phyloP scores from a whole-genome alignment of 176 grass and related monocot species.

The Zizania latifolia region DNA sequence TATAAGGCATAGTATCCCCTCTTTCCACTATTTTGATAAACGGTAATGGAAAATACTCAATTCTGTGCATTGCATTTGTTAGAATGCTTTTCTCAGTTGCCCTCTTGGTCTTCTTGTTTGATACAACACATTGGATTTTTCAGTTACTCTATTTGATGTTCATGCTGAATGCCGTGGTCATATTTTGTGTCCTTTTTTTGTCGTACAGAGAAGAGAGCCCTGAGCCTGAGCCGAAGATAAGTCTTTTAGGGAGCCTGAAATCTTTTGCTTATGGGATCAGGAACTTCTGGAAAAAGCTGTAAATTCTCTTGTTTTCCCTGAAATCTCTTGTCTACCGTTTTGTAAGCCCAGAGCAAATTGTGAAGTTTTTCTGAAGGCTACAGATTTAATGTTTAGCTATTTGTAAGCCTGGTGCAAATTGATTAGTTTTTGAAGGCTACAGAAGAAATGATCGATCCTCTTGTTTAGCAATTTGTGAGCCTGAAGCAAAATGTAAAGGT shows the following conservation, averaged over 20 bases:
- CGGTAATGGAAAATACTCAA: background rate
- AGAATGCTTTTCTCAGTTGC: background rate
- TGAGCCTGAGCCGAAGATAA: background rate
- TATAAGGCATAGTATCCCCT: background rate
- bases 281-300: constrained; percentile 66
- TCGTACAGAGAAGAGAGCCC: constrained; percentile 35
- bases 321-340: no score
- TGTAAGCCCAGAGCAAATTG: constrained; percentile 16
- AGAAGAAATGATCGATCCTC: constrained; percentile 10
- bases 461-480: background rate
- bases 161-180: constrained; percentile 14
- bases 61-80: background rate
- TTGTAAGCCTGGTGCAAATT: constrained; percentile 23
- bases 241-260: constrained; percentile 57
- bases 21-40: background rate
- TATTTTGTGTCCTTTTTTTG: constrained; percentile 12
- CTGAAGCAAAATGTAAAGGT: constrained; percentile 24
- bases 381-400: no score
- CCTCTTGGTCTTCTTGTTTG: background rate
- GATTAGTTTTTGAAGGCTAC: constrained; percentile 24
- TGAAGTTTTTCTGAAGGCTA: constrained; percentile 26
- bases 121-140: background rate
- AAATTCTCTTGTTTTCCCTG: constrained; percentile 18
- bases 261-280: constrained; percentile 58
- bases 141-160: background rate